Base-by-base conservation (phyloP, 2,329 filamentous ascomycete species). In the Stagonosporopsis cucurbitacearum region DNA sequence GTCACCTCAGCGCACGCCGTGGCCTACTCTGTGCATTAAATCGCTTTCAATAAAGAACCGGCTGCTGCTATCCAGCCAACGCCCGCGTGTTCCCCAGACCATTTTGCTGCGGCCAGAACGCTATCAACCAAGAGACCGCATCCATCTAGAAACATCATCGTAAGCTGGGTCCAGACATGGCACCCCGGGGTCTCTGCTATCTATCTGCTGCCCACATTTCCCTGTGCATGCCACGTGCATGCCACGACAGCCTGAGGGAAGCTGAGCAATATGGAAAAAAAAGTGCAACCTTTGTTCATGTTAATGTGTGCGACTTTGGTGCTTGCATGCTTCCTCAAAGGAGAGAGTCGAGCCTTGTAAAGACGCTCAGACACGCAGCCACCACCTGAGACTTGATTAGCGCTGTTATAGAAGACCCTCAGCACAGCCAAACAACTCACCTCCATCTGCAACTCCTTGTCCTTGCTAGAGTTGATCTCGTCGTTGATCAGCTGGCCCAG, bases 391-490 rank as follows among this genome's bases (percentile, higher is more conserved):
- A 17, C 13, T 8, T 19, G 2, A 19, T 32, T 39, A 48, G 28
- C 22, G 32, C 19, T 2, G 13, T 23, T 15, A 3, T 11, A 4
- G 45, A 8, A 20, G 1, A 15, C 11, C 8, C 5, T 19, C 7
- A 12, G 6, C 13, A 17, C 12, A 9, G 25, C 4, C n/a, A n/a
- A 17, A 19, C 22, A 20, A 75, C 82, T 73, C 78, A 96, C 94
- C 85, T 99, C 95, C 63, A 99, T 84, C 77, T 98, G 95, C 69
- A 98, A 84, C 75, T 99, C 95, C 80, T 91, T 96, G 67, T 98
- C 94, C 77, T 96, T 96, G 72, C 85, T 86, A 60, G 86, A 89
- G 77, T 88, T 90, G 65, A 96, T 83, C 77, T 99, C 95, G 78
- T 97, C 94, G 57, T 85, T 82, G 68, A 98, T 88, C 26, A 92